Conservation (phyloP, 2,329 filamentous ascomycete species). For the Talaromyces marneffei region DNA sequence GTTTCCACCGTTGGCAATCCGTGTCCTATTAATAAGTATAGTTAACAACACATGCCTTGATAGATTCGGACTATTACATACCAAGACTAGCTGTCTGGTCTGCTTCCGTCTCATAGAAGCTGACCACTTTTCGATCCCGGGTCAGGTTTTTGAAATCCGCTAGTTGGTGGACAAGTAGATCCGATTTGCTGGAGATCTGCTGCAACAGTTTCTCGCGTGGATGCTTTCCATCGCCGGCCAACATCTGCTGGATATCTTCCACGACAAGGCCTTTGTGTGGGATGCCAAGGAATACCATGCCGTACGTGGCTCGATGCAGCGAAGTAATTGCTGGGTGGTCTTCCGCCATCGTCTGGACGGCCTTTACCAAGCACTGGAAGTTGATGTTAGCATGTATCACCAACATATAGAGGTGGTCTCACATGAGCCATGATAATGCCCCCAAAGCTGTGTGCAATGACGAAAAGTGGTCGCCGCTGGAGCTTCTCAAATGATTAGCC, state of each 20-base stretch:
- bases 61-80: no score
- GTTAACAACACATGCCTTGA: no score
- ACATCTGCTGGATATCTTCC: conserved; percentile 20
- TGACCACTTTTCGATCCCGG: no score
- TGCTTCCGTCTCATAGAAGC: no score
- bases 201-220: not conserved
- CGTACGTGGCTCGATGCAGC: conserved; percentile 16
- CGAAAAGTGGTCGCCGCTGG: conserved; percentile 20
- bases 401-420: conserved; percentile 2
- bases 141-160: conserved; percentile 24
- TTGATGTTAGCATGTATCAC: conserved; percentile 1
- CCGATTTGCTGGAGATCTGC: conserved; percentile 12
- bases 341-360: conserved; percentile 16
- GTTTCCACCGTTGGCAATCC: not conserved
- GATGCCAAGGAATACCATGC: conserved; percentile 19
- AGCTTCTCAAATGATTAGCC: conserved; percentile 16
- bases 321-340: conserved; percentile 5
- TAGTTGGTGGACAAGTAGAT: conserved; percentile 20
- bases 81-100: no score
- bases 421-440: conserved; percentile 26
- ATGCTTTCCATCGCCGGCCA: conserved; percentile 10
- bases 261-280: conserved; percentile 22
- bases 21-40: no score
- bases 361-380: conserved; percentile 18
- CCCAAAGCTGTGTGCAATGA: conserved; percentile 24